Conservation (phyloP, 2,329 filamentous ascomycete genomes). For the Colletotrichum plurivorum region DNA sequence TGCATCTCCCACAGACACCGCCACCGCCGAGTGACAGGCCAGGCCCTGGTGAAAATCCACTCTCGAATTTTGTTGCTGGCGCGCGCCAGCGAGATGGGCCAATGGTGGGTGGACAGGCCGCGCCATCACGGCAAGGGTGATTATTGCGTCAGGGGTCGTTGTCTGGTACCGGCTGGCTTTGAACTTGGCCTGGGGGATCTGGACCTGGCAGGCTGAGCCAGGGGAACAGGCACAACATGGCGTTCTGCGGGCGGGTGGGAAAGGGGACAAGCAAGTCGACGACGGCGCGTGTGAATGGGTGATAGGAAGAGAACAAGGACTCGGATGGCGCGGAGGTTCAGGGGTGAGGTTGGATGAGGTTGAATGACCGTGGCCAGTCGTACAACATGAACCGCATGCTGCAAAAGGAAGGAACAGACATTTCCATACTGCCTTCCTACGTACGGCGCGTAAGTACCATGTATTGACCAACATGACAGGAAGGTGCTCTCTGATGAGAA, state of each 20-base stretch:
- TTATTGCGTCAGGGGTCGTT: slow-evolving; percentile 22
- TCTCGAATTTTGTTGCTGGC: slow-evolving; percentile 35
- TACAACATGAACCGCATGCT: too few species aligned
- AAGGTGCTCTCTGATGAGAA: too few species aligned
- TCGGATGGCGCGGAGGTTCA: too few species aligned
- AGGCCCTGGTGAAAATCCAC: slow-evolving; percentile 35
- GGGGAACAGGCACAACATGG: slow-evolving; percentile 2
- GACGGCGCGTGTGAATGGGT: not conserved
- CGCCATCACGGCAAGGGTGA: slow-evolving; percentile 34
- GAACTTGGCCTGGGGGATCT: slow-evolving; percentile 25
- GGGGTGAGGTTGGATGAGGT: too few species aligned
- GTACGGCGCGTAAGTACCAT: too few species aligned
- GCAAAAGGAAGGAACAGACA: too few species aligned
- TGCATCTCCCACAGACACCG: slow-evolving; percentile 39
- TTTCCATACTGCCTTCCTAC: too few species aligned
- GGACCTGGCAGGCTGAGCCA: slow-evolving; percentile 6
- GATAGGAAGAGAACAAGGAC: not conserved
- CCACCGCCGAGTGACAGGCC: slow-evolving; percentile 38
- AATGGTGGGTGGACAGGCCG: slow-evolving; percentile 32
- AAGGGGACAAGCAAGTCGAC: slow-evolving; percentile 1
- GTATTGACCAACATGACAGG: too few species aligned
- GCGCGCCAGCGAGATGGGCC: slow-evolving; percentile 32
- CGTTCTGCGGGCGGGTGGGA: not conserved
- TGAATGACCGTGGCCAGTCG: too few species aligned
- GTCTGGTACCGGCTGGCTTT: slow-evolving; percentile 13